Evolutionary conservation across 495 filamentous ascomycete species (phyloP), one percentile per base, ranked within the genome.

Genomic region (Penicillium herquei): DNA sequence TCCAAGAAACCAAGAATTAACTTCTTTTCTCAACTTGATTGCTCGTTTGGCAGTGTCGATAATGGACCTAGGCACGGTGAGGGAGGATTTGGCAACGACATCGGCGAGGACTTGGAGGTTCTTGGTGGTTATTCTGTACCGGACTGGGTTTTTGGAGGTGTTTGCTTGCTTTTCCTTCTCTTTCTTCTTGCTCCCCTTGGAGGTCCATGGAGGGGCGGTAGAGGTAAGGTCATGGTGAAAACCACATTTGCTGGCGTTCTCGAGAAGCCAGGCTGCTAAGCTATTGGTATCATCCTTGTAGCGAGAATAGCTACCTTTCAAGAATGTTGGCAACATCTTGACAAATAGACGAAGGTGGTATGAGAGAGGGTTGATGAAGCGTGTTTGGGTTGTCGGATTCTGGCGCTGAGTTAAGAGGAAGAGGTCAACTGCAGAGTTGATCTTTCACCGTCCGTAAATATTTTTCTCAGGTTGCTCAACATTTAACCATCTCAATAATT

Each of bases 261-360:
- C 63, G 3, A 77, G 76, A 35, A 81, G 75, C 79, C 78, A 81
- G 18, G 70, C 69, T 41, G 78, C 78, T 41, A 81, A 71, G 1
- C 55, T 59, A 49, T 77, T 66, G 10, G 76, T 80, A 53, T 83
- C 80, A 32, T 63, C 60, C 57, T 81, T 82, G 58, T 82, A 83
- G 52, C 68, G 69, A 12, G 60, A 61, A 58, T 80, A 81, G 33
- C 62, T 72, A 49, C 69, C 71, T 52, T 69, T 58, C 11, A 81
- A 62, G 43, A 62, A 68, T 55, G 58, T 42, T 33, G 67, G 67
- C 44, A 67, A n/a, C 42, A 45, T 45, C 9, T n/a, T 45, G 42
- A 14, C 14, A 2, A 16, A 13, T 41, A 37, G 7, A 9, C 1
- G 34, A 2, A 37, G 1, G 2, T 37, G 34, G 6, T 2, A 37